phyloP scores from a whole-genome alignment of 1,284 basidiomycete genomes.

The Ustilago nuda region DNA sequence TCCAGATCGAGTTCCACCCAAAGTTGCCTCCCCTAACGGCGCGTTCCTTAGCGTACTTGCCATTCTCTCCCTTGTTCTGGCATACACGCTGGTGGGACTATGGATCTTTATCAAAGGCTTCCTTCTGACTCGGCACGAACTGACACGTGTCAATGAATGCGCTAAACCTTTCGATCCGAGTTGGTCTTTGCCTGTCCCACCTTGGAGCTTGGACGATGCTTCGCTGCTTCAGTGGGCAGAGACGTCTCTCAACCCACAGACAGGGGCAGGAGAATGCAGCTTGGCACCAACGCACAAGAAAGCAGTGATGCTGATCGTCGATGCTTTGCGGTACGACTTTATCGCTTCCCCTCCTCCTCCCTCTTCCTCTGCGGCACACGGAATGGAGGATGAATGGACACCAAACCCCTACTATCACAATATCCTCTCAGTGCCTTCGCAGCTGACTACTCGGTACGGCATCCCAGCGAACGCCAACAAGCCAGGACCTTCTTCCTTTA shows the following conservation, averaged over 20 bases:
- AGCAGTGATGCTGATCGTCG: conserved; percentile 87
- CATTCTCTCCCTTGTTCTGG: conserved; percentile 43
- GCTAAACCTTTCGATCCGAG: conserved; percentile 1
- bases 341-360: conserved; percentile 75
- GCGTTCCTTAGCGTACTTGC: conserved; percentile 50
- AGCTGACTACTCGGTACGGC: conserved; percentile 73
- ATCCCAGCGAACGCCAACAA: conserved; percentile 11
- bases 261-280: conserved; percentile 54
- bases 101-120: conserved; percentile 66
- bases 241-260: conserved; percentile 15
- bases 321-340: conserved; percentile 94
- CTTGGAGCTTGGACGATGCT: conserved; percentile 25
- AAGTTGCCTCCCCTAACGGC: conserved; percentile 32
- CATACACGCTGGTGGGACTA: conserved; percentile 51
- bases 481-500: conserved; percentile 75
- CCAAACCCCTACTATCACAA: conserved; percentile 79
- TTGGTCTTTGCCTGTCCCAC: conserved; percentile 32
- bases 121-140: conserved; percentile 60
- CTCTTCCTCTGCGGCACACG: conserved; percentile 71
- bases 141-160: conserved; percentile 36
- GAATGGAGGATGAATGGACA: conserved; percentile 10
- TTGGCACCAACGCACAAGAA: conserved; percentile 67
- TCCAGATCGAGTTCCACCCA: conserved; percentile 46
- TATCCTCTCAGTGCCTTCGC: conserved; percentile 80
- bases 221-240: conserved; percentile 49